These are phyloP conservation scores for Xylaria sp. DNA, from an alignment of 2,329 filamentous ascomycete species.

Conservation along the genomic window DNA sequence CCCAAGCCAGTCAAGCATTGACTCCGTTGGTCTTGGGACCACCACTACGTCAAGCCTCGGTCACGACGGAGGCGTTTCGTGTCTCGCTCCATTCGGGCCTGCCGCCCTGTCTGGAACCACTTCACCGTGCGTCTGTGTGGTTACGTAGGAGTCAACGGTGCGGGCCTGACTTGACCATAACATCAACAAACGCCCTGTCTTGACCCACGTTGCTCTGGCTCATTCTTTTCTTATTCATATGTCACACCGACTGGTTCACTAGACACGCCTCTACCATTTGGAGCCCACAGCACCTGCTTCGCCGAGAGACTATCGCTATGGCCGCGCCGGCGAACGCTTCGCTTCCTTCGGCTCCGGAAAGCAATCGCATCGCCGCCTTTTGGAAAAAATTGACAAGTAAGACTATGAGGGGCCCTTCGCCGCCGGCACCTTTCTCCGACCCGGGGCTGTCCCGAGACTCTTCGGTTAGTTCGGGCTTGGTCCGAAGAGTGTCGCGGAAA, in stretches of 20 bases:
- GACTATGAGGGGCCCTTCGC: conserved; percentile 39
- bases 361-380: conserved; percentile 42
- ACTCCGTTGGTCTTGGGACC: conserved; percentile 38
- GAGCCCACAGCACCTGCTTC: conserved; percentile 39
- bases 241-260: conserved; percentile 37
- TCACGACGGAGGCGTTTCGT: conserved; percentile 33
- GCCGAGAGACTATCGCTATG: conserved; percentile 44
- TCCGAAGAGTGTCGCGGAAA: conserved; percentile 62
- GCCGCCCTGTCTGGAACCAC: conserved; percentile 22
- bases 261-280: conserved; percentile 40
- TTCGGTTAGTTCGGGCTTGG: conserved; percentile 49
- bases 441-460: conserved; percentile 42
- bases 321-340: conserved; percentile 45
- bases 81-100: conserved; percentile 14
- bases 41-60: conserved; percentile 41
- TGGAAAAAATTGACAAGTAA: conserved; percentile 46
- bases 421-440: conserved; percentile 41
- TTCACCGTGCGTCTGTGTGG: conserved; percentile 32
- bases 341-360: conserved; percentile 41
- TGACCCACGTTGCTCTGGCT: conserved; percentile 37
- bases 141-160: conserved; percentile 26
- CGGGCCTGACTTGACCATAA: conserved; percentile 39
- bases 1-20: conserved; percentile 28
- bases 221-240: conserved; percentile 39
- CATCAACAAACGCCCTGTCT: conserved; percentile 32